Evolutionary conservation across 495 filamentous ascomycete species (phyloP).

Genomic region (Friedmanniomyces simplex): DNA sequence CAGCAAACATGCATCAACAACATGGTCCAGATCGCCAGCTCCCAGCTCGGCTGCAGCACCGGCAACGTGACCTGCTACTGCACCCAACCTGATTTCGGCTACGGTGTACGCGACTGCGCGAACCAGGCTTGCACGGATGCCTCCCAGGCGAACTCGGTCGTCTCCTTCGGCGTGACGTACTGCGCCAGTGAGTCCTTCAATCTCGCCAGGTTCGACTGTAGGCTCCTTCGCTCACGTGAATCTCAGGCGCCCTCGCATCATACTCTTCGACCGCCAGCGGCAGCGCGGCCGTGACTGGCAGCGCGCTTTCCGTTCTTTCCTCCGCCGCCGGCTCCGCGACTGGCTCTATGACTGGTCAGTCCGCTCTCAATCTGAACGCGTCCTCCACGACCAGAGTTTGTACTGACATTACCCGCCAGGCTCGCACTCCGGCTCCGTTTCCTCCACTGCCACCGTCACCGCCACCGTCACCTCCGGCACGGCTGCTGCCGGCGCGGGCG

Average conservation of each 20-base stretch:
- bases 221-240: not conserved
- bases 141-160: slow-evolving; percentile 23
- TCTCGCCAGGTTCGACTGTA: not conserved
- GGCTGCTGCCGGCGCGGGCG: not conserved
- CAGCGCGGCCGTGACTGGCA: slow-evolving; percentile 12
- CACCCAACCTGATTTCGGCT: slow-evolving; percentile 53
- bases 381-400: not conserved
- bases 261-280: slow-evolving; percentile 13
- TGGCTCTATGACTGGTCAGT: slow-evolving; percentile 9
- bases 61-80: slow-evolving; percentile 61
- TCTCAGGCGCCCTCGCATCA: slow-evolving; percentile 12
- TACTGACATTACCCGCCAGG: too few relatives aligned
- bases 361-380: not conserved
- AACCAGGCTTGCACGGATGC: slow-evolving; percentile 47
- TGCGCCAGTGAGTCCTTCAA: slow-evolving; percentile 29
- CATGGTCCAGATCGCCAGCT: slow-evolving; percentile 53
- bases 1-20: slow-evolving; percentile 62
- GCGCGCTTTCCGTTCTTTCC: slow-evolving; percentile 21
- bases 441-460: slow-evolving; percentile 10
- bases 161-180: slow-evolving; percentile 33
- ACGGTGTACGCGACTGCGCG: slow-evolving; percentile 73
- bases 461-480: not conserved
- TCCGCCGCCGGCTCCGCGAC: slow-evolving; percentile 17
- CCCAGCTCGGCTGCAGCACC: slow-evolving; percentile 48
- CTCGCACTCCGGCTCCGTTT: slow-evolving; percentile 8